phyloP scores from a whole-genome alignment of 225 moss, liverwort and hornwort genomes.

The Antitrichia curtipendula region DNA sequence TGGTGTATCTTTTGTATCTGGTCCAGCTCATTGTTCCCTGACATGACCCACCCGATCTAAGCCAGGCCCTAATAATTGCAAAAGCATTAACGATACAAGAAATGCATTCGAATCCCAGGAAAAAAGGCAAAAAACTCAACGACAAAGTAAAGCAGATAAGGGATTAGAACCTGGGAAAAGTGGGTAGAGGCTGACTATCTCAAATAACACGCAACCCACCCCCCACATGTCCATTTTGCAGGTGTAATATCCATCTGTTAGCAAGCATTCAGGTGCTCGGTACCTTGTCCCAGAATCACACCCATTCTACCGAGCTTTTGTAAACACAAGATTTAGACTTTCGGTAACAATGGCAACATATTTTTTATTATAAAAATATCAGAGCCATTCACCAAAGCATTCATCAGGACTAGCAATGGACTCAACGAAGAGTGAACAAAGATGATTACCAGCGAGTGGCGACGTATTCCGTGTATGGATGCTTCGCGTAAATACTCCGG shows the following conservation, averaged over 20 bases:
- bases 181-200: conserved; percentile 58
- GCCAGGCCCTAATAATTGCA: neutral
- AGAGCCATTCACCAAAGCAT: neutral
- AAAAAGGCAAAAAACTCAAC: neutral
- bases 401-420: neutral
- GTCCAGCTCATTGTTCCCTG: conserved; percentile 80
- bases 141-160: neutral
- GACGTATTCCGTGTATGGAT: conserved; percentile 73
- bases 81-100: neutral
- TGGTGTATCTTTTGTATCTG: conserved; percentile 78
- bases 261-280: conserved; percentile 79
- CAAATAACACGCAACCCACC: conserved; percentile 69
- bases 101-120: neutral
- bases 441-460: conserved; percentile 60
- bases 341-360: neutral
- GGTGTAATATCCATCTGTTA: conserved; percentile 73
- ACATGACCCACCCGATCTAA: neutral
- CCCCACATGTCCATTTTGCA: conserved; percentile 96
- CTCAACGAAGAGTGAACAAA: neutral
- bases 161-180: conserved; percentile 58
- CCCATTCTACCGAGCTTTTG: neutral
- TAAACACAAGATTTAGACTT: neutral
- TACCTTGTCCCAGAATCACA: conserved; percentile 44
- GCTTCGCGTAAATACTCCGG: conserved; percentile 62
- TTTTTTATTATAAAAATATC: neutral